These are phyloP conservation scores for Schizochytrium sp. DNA, from an alignment of 108 stramenopile genomes.

Conservation along the genomic window DNA sequence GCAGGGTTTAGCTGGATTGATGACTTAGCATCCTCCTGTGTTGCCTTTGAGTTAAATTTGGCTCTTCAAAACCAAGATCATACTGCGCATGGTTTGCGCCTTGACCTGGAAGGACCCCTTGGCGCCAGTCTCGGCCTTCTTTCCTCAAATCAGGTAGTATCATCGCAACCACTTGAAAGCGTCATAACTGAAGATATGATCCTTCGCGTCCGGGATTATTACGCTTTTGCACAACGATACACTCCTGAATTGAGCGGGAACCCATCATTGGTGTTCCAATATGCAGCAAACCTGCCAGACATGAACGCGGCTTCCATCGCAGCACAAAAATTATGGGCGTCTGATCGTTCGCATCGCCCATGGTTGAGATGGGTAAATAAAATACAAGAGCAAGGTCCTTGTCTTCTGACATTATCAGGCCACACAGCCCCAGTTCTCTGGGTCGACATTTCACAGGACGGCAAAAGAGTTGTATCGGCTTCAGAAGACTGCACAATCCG, in stretches of 20 bases:
- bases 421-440: conserved; percentile 52
- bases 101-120: not conserved
- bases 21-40: conserved; percentile 12
- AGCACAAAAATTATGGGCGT: conserved; percentile 2
- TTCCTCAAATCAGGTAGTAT: not conserved
- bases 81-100: conserved; percentile 3
- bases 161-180: not conserved
- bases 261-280: conserved; percentile 44
- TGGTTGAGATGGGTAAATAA: conserved; percentile 58
- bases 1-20: conserved; percentile 58
- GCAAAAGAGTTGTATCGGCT: conserved; percentile 5
- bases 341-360: not conserved
- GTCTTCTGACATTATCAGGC: conserved; percentile 28
- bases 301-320: conserved; percentile 29
- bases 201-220: conserved; percentile 33
- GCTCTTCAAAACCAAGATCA: not conserved
- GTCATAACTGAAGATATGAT: conserved; percentile 46
- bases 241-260: conserved; percentile 42
- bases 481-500: conserved; percentile 39
- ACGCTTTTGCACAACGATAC: conserved; percentile 38
- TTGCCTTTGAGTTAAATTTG: conserved; percentile 20
- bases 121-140: not conserved
- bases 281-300: conserved; percentile 48
- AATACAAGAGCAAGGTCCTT: conserved; percentile 32
- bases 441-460: conserved; percentile 56